Evolutionary conservation across 169 alveolate genomes (phyloP).

Genomic region (Haemoproteus tartakovskyi): DNA sequence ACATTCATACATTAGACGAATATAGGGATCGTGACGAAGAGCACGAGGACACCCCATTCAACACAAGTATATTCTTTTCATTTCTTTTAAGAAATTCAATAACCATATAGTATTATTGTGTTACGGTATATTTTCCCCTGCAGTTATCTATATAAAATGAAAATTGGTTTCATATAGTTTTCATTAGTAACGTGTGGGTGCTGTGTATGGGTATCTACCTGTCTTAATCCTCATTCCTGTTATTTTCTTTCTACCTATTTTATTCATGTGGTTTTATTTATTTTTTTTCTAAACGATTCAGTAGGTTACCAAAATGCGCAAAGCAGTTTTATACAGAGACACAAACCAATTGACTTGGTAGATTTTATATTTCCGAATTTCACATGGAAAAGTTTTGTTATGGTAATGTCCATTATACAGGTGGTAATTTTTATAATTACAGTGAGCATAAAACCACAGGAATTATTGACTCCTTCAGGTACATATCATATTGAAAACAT

Average conservation of each 20-base stretch:
- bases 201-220: no score
- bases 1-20: slow-evolving; percentile 62
- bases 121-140: no score
- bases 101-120: no score
- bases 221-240: no score
- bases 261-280: no score
- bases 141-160: no score
- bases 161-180: no score
- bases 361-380: slow-evolving; percentile 71
- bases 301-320: slow-evolving; percentile 49
- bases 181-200: no score
- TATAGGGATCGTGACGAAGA: slow-evolving; percentile 37
- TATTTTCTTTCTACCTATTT: no score
- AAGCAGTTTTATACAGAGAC: slow-evolving; percentile 58
- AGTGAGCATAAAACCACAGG: slow-evolving; percentile 44
- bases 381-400: slow-evolving; percentile 64
- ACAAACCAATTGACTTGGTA: slow-evolving; percentile 60
- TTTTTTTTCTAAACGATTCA: no score
- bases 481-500: not conserved
- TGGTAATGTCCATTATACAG: slow-evolving; percentile 66
- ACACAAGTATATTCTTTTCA: slow-evolving; percentile 61
- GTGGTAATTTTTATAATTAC: slow-evolving; percentile 62
- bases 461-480: slow-evolving; percentile 59
- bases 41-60: slow-evolving; percentile 45
- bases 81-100: no score